Percentiles rank a stretch among this genome's conserved stretches.
Evolutionary conservation across 345 rosid species (phyloP).

Genomic region (Camelina hispida): DNA sequence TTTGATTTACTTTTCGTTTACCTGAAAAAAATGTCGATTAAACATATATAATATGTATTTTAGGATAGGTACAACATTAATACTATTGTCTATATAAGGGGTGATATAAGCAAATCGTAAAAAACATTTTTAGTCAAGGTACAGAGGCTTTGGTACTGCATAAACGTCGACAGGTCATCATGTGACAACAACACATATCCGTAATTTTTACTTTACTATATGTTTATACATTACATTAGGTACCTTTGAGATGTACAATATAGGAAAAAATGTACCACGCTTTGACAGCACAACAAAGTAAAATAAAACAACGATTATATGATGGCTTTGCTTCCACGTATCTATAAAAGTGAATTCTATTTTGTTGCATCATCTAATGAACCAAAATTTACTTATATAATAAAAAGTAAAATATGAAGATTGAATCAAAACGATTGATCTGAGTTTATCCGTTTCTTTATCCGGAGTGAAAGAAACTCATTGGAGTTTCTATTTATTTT

Average conservation of each 20-base stretch:
- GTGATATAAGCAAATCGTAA: constrained; percentile 38
- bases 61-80: constrained; percentile 17
- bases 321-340: constrained; percentile 31
- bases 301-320: constrained; percentile 24
- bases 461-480: constrained; percentile 1
- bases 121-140: constrained; percentile 23
- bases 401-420: constrained; percentile 4
- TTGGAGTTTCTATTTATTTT: background rate
- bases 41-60: background rate
- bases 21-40: constrained; percentile 11
- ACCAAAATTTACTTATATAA: background rate
- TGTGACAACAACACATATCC: constrained; percentile 24
- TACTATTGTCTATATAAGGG: background rate
- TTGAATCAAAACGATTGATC: constrained; percentile 17
- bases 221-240: constrained; percentile 33
- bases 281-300: constrained; percentile 44
- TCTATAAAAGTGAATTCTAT: background rate
- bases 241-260: constrained; percentile 11
- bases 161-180: constrained; percentile 21
- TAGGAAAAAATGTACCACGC: background rate
- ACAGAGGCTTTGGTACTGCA: constrained; percentile 21
- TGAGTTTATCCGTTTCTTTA: constrained; percentile 22
- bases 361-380: constrained; percentile 18
- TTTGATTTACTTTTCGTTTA: constrained; percentile 18
- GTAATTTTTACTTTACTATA: constrained; percentile 9